Evolutionary conservation across 208 protist genomes (phyloP).

Genomic region (Trypanosoma grayi): DNA sequence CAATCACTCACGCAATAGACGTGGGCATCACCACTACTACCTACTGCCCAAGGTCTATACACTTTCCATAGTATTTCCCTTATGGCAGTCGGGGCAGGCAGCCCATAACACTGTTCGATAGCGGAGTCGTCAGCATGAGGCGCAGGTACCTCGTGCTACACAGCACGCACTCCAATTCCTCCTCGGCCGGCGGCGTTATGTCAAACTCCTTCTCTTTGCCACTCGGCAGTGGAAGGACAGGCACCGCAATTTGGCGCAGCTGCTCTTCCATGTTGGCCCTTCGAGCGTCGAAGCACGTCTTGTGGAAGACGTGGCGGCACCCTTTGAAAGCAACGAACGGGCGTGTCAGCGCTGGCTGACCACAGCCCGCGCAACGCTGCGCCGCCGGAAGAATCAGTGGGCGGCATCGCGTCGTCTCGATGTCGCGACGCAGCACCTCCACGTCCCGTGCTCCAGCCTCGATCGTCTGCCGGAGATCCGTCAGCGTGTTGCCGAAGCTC

Average conservation of each 20-base stretch:
- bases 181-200: neutral
- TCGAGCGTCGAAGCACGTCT: conserved; percentile 38
- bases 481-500: conserved; percentile 22
- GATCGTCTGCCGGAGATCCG: conserved; percentile 19
- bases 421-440: conserved; percentile 19
- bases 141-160: conserved; percentile 22
- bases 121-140: conserved; percentile 18
- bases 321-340: conserved; percentile 41
- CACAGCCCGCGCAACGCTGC: conserved; percentile 28
- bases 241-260: neutral
- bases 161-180: conserved; percentile 24
- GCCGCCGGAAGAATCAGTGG: conserved; percentile 2
- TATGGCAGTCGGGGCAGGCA: conserved; percentile 25
- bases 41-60: no score
- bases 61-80: no score
- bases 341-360: conserved; percentile 28
- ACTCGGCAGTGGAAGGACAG: neutral
- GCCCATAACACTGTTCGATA: conserved; percentile 10
- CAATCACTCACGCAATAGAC: no score
- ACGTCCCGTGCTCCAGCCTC: conserved; percentile 20
- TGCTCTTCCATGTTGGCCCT: conserved; percentile 12
- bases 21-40: no score
- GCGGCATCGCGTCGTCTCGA: neutral
- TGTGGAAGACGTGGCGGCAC: conserved; percentile 44
- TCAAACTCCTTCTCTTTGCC: neutral